These are phyloP conservation scores for Nicotiana tomentosiformis DNA, from an alignment of 257 asterid species.

Conservation along the genomic window DNA sequence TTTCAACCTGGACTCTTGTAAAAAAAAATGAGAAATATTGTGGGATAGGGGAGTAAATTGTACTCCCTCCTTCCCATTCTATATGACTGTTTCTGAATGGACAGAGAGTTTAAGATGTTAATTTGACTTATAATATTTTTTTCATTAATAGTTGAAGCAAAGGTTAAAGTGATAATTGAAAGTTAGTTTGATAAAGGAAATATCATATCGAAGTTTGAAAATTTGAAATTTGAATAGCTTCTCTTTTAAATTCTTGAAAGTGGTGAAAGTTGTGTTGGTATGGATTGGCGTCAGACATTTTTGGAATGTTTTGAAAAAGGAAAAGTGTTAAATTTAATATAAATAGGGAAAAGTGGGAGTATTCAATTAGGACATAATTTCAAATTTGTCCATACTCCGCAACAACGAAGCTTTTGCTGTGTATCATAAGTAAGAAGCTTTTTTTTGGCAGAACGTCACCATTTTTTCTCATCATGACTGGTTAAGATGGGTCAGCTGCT, in stretches of 20 bases:
- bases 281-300: not conserved
- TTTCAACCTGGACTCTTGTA: not conserved
- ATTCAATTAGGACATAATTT: not conserved
- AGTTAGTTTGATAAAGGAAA: not conserved
- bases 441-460: not conserved
- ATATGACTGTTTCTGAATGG: not conserved
- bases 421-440: not conserved
- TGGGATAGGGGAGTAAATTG: not conserved
- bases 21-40: not conserved
- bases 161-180: not conserved
- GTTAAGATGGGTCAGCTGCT: conserved; percentile 2
- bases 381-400: not conserved
- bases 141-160: not conserved
- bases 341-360: not conserved
- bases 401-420: not conserved
- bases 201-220: not conserved
- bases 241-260: not conserved
- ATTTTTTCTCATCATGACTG: not conserved
- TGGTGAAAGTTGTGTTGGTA: not conserved
- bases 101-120: not conserved
- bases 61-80: not conserved
- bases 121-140: not conserved
- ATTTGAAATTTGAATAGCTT: not conserved
- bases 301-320: not conserved
- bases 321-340: not conserved